phyloP scores from a whole-genome alignment of 345 rosid species.

The Turnera subulata region DNA sequence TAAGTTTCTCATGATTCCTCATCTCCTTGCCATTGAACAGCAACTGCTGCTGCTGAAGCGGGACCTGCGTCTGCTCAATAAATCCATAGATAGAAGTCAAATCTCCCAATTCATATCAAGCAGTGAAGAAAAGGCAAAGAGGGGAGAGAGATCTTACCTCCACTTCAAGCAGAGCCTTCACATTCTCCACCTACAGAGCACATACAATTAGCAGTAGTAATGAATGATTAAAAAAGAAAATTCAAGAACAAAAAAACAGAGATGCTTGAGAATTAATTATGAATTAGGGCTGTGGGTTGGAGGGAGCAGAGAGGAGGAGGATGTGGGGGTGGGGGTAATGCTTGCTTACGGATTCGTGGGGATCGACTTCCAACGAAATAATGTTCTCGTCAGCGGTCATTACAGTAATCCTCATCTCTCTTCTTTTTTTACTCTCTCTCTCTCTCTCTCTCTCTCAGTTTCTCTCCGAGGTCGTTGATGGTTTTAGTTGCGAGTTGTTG shows the following conservation, averaged over 20 bases:
- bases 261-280: neutral
- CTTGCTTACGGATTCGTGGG: conserved; percentile 65
- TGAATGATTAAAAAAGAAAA: too few relatives aligned
- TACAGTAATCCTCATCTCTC: conserved; percentile 85
- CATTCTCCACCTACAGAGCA: conserved; percentile 88
- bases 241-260: neutral
- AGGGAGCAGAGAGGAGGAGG: conserved; percentile 22
- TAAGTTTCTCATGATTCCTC: conserved; percentile 65
- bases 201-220: too few relatives aligned
- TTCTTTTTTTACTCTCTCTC: too few relatives aligned
- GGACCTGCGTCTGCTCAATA: conserved; percentile 63
- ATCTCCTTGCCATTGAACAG: conserved; percentile 82
- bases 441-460: too few relatives aligned
- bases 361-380: conserved; percentile 75
- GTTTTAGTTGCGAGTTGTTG: too few relatives aligned
- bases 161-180: conserved; percentile 94
- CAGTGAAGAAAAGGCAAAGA: neutral
- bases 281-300: neutral
- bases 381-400: conserved; percentile 91
- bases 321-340: conserved; percentile 11
- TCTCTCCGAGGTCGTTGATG: too few relatives aligned
- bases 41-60: conserved; percentile 85
- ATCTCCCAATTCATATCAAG: neutral
- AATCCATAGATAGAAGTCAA: neutral
- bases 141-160: conserved; percentile 49